Evolutionary conservation across 495 filamentous ascomycete genomes (phyloP).

Genomic region (Haplographium delicatum): DNA sequence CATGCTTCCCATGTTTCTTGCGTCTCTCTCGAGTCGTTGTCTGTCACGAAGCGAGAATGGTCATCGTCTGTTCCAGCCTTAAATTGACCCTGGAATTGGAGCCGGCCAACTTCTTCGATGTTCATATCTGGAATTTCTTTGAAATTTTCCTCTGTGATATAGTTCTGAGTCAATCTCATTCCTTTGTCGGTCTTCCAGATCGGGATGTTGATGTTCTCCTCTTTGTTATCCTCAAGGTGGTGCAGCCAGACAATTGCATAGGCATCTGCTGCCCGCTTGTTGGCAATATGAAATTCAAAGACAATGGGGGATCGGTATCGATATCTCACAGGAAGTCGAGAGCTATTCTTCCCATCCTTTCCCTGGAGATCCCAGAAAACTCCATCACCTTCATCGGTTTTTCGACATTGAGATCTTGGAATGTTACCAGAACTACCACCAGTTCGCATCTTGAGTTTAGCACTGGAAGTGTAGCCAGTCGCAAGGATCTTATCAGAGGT

Average conservation of each 20-base stretch:
- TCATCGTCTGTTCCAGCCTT: slow-evolving; percentile 86
- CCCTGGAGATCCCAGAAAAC: slow-evolving; percentile 64
- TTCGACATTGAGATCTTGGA: slow-evolving; percentile 47
- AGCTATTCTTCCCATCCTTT: slow-evolving; percentile 44
- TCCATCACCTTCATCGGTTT: slow-evolving; percentile 51
- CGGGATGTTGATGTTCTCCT: slow-evolving; percentile 70
- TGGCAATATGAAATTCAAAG: slow-evolving; percentile 70
- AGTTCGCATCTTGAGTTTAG: slow-evolving; percentile 72
- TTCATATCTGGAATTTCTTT: slow-evolving; percentile 62
- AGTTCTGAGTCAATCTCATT: slow-evolving; percentile 79
- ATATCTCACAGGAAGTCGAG: slow-evolving; percentile 82
- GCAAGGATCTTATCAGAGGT: slow-evolving; percentile 58
- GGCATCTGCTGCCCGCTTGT: slow-evolving; percentile 60
- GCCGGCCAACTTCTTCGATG: slow-evolving; percentile 65
- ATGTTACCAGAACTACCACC: slow-evolving; percentile 78
- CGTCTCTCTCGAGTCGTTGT: slow-evolving; percentile 87
- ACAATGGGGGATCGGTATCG: slow-evolving; percentile 84
- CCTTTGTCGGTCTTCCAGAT: slow-evolving; percentile 77
- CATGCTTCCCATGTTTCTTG: slow-evolving; percentile 94
- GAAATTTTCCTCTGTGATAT: slow-evolving; percentile 70
- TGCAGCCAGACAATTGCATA: slow-evolving; percentile 85
- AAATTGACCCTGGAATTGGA: slow-evolving; percentile 74
- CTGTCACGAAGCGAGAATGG: slow-evolving; percentile 75
- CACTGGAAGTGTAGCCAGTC: slow-evolving; percentile 47
- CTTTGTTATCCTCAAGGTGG: slow-evolving; percentile 73